Percentiles rank a stretch among this genome's conserved stretches.
These are phyloP conservation scores for Cantharellus anzutake DNA, from an alignment of 768 basidiomycete genomes.

Conservation along the genomic window DNA sequence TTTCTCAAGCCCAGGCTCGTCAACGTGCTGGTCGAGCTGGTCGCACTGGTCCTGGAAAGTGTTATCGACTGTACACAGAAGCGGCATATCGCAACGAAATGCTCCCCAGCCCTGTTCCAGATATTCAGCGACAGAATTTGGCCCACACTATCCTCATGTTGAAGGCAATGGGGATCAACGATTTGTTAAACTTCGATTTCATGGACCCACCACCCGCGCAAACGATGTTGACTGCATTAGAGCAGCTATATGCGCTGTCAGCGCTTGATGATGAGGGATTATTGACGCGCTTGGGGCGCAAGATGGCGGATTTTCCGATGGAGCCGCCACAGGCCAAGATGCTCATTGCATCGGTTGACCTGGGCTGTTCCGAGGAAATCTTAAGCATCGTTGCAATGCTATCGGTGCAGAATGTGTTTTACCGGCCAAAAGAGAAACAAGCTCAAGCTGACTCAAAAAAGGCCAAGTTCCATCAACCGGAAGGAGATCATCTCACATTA, in stretches of 20 bases:
- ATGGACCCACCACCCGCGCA: constrained; percentile 98
- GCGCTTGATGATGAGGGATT: constrained; percentile 95
- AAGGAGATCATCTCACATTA: constrained; percentile 86
- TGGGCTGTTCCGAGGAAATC: constrained; percentile 96
- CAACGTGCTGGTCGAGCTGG: constrained; percentile 94
- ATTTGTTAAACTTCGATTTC: constrained; percentile 93
- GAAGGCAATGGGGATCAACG: constrained; percentile 98
- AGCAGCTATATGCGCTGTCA: constrained; percentile 84
- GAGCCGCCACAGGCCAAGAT: constrained; percentile 93
- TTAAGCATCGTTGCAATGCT: constrained; percentile 95
- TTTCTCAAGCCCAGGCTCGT: constrained; percentile 94
- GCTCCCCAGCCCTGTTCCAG: constrained; percentile 92
- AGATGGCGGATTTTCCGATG: constrained; percentile 99
- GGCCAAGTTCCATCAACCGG: constrained; percentile 98
- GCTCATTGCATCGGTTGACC: constrained; percentile 92
- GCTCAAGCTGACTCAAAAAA: constrained; percentile 99
- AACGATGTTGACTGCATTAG: constrained; percentile 91
- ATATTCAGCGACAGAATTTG: constrained; percentile 91
- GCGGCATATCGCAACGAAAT: constrained; percentile 98
- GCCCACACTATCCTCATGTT: constrained; percentile 83
- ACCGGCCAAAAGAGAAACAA: constrained; percentile 99
- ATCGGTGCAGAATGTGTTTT: constrained; percentile 90
- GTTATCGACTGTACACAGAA: constrained; percentile 94
- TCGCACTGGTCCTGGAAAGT: constrained; percentile 94
- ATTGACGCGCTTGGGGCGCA: constrained; percentile 81